Evolutionary conservation across 2,329 filamentous ascomycete genomes (phyloP).

Genomic region (Fusarium subglutinans): DNA sequence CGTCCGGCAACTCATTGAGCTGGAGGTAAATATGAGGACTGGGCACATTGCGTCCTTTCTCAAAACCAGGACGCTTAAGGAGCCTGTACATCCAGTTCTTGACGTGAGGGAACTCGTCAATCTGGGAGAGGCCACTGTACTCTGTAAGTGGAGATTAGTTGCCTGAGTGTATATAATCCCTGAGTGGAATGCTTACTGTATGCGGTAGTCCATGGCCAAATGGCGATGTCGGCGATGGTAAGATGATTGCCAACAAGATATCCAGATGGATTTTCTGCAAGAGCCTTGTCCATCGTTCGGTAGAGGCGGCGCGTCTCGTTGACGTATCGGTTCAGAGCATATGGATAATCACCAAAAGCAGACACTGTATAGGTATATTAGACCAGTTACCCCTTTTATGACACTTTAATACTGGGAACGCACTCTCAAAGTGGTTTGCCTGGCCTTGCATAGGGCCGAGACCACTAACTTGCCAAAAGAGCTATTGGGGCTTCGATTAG

Average conservation of each 20-base stretch:
- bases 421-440: constrained; percentile 81
- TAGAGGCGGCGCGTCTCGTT: constrained; percentile 88
- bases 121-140: constrained; percentile 55
- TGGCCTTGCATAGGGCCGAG: constrained; percentile 84
- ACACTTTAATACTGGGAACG: constrained; percentile 8
- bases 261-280: constrained; percentile 64
- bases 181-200: constrained; percentile 49
- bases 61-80: constrained; percentile 72
- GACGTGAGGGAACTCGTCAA: constrained; percentile 78
- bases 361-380: constrained; percentile 59
- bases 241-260: constrained; percentile 73
- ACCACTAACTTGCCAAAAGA: constrained; percentile 80
- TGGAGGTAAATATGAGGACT: constrained; percentile 68
- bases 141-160: constrained; percentile 9
- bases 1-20: constrained; percentile 53
- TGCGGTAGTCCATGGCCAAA: constrained; percentile 78
- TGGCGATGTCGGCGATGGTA: constrained; percentile 81
- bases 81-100: constrained; percentile 80
- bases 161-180: neutral
- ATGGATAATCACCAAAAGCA: constrained; percentile 81
- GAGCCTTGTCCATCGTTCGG: constrained; percentile 76
- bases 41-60: constrained; percentile 80
- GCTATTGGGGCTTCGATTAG: constrained; percentile 44
- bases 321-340: constrained; percentile 81
- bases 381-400: neutral